Evolutionary conservation across 352 stramenopile species (phyloP).

Genomic region (Heterotrichella gracilis): DNA sequence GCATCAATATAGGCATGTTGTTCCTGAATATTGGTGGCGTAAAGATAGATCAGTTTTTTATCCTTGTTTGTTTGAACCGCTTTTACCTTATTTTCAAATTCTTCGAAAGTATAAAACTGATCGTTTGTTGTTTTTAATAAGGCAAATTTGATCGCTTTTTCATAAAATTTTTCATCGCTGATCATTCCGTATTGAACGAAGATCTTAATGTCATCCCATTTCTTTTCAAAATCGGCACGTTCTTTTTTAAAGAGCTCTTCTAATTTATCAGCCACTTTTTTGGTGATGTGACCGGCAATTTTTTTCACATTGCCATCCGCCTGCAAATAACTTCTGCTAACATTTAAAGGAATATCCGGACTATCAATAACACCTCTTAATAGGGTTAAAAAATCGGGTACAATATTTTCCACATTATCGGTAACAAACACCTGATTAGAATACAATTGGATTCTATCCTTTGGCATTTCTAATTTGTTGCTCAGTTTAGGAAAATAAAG

Average conservation of each 20-base stretch:
- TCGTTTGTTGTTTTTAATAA: not conserved
- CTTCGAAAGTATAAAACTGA: conserved; percentile 2
- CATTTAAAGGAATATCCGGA: conserved; percentile 5
- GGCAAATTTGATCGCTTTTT: not conserved
- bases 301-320: not conserved
- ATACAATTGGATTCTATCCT: not conserved
- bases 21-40: not conserved
- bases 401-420: conserved; percentile 3
- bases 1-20: conserved; percentile 2
- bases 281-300: not conserved
- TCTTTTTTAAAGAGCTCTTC: conserved; percentile 4
- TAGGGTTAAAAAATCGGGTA: not conserved
- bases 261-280: not conserved
- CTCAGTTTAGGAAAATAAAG: not conserved
- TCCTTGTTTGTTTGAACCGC: not conserved
- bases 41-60: conserved; percentile 9
- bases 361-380: not conserved
- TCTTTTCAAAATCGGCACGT: not conserved
- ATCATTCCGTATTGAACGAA: not conserved
- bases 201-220: conserved; percentile 6
- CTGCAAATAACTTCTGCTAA: not conserved
- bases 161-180: conserved; percentile 7
- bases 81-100: not conserved
- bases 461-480: not conserved
- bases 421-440: not conserved